Percentiles rank a stretch among this genome's conserved stretches.
Conservation (phyloP, 495 filamentous ascomycete genomes). For the Talaromyces thailandensis region DNA sequence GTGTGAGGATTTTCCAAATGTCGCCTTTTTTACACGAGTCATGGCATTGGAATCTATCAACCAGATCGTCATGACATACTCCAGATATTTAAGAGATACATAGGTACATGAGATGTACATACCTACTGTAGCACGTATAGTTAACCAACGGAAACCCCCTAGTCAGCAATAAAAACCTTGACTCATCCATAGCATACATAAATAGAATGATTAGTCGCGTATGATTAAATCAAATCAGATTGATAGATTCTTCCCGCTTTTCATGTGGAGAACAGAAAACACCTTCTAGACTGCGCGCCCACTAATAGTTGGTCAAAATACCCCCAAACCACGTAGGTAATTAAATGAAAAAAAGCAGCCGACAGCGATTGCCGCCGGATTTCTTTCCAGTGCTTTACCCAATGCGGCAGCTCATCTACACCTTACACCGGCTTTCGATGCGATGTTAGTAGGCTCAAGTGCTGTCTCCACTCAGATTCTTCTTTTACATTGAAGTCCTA, state of each 20-base stretch:
- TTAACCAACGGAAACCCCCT: not conserved
- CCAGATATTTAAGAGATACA: not conserved
- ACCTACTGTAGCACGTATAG: too few relatives aligned
- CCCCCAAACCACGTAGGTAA: too few relatives aligned
- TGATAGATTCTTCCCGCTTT: too few relatives aligned
- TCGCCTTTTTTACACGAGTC: too few relatives aligned
- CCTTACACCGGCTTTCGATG: not conserved
- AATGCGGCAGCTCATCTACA: not conserved
- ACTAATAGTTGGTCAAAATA: too few relatives aligned
- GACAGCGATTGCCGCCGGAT: not conserved
- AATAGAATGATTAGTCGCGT: too few relatives aligned
- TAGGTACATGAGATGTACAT: not conserved
- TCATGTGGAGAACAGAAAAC: not conserved
- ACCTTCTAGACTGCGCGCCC: not conserved
- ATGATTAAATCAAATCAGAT: too few relatives aligned
- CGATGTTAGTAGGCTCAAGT: not conserved
- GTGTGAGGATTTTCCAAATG: too few relatives aligned
- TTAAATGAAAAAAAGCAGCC: not conserved
- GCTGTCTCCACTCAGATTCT: not conserved
- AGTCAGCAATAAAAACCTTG: not conserved
- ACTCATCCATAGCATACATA: not conserved
- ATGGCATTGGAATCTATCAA: too few relatives aligned
- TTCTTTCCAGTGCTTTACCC: constrained; percentile 1
- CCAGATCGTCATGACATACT: not conserved
- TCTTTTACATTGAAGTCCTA: not conserved